Evolutionary conservation across 2,329 filamentous ascomycete species (phyloP).

Genomic region (Spiromastix sp.): DNA sequence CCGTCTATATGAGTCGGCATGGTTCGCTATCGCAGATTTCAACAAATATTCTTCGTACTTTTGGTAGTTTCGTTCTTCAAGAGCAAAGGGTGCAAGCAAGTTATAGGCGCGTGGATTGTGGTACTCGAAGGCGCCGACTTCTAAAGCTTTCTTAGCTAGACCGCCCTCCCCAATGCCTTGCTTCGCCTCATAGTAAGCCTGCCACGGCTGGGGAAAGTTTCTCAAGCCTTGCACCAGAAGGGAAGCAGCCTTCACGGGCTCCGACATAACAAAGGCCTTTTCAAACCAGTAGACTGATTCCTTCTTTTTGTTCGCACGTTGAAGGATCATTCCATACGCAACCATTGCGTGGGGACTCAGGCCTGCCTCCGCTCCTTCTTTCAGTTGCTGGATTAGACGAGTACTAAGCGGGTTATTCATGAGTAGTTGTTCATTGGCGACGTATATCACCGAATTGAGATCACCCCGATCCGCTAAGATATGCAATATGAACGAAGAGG

Average conservation of each 20-base stretch:
- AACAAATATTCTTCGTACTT: constrained; percentile 26
- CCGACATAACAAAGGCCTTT: constrained; percentile 8
- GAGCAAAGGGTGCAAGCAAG: constrained; percentile 16
- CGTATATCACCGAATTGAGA: background rate
- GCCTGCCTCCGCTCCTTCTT: constrained; percentile 4
- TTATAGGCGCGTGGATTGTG: constrained; percentile 18
- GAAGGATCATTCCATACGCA: constrained; percentile 5
- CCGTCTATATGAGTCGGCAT: constrained; percentile 20
- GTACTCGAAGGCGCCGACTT: constrained; percentile 20
- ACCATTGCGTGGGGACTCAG: constrained; percentile 7
- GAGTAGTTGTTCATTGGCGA: background rate
- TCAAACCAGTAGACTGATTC: constrained; percentile 6
- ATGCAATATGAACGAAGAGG: too few relatives aligned
- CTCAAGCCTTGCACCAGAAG: constrained; percentile 1
- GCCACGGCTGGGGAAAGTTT: constrained; percentile 17
- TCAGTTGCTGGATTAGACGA: constrained; percentile 4
- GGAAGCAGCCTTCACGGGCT: background rate
- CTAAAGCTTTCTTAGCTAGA: constrained; percentile 15
- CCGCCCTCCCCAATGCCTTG: constrained; percentile 9
- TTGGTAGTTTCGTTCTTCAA: constrained; percentile 17
- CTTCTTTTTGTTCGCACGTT: constrained; percentile 6
- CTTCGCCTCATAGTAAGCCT: constrained; percentile 17
- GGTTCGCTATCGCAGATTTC: constrained; percentile 21
- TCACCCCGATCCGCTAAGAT: constrained; percentile 1
- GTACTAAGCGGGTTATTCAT: background rate